phyloP scores from a whole-genome alignment of 208 protist genomes.

The Wallacemonas collosoma region DNA sequence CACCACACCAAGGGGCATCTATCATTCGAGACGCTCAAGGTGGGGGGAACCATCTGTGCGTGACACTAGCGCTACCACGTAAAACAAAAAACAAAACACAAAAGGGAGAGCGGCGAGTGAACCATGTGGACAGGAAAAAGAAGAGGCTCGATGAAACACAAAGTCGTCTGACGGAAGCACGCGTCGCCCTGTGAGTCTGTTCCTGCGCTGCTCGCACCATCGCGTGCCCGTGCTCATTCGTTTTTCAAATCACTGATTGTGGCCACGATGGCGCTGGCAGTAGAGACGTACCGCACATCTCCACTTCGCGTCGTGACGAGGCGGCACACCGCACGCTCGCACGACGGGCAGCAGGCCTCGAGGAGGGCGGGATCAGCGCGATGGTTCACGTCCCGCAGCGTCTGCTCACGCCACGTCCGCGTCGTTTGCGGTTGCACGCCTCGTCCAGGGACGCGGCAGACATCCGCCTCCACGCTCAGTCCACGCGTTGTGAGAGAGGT shows the following conservation, averaged over 20 bases:
- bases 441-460: constrained; percentile 29
- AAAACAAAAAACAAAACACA: no score
- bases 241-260: background rate
- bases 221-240: no score
- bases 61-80: no score
- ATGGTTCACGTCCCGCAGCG: constrained; percentile 66
- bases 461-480: constrained; percentile 56
- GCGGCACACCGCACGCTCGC: constrained; percentile 54
- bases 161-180: no score
- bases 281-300: constrained; percentile 21
- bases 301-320: constrained; percentile 29
- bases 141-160: no score
- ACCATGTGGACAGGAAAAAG: no score
- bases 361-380: constrained; percentile 44
- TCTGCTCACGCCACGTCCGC: constrained; percentile 59
- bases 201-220: no score
- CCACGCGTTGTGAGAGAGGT: constrained; percentile 38
- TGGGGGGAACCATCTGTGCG: no score
- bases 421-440: constrained; percentile 19
- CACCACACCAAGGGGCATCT: no score
- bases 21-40: no score
- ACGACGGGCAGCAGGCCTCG: constrained; percentile 50
- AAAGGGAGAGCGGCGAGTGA: no score
- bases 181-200: no score
- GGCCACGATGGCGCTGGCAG: constrained; percentile 15